These are phyloP conservation scores for Leccinum broughii DNA, from an alignment of 768 basidiomycete genomes.

Conservation along the genomic window DNA sequence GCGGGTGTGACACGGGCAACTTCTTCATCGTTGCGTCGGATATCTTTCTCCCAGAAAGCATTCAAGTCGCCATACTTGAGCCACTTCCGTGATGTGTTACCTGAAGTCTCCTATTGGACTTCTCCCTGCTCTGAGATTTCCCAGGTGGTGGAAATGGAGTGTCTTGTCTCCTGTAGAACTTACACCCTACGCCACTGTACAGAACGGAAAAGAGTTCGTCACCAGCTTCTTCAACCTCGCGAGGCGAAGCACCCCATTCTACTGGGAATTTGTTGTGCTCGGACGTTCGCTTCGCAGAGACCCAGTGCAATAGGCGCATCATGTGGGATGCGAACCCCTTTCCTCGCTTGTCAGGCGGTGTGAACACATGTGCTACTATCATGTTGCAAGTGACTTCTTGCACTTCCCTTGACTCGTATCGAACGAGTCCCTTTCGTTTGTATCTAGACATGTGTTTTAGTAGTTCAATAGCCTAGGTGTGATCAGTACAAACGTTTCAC, in stretches of 20 bases:
- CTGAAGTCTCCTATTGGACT: not conserved
- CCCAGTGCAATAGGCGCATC: conserved; percentile 65
- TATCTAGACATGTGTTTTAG: conserved; percentile 23
- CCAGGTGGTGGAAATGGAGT: conserved; percentile 41
- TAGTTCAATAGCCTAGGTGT: not conserved
- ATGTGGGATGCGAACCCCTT: conserved; percentile 60
- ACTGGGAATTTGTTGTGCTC: conserved; percentile 35
- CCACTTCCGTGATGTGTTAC: conserved; percentile 22
- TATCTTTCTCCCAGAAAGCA: conserved; percentile 43
- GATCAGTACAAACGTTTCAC: conserved; percentile 3
- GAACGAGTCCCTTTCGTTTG: conserved; percentile 30
- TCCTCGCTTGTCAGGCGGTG: conserved; percentile 45
- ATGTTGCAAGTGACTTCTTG: conserved; percentile 46
- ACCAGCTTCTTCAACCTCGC: conserved; percentile 31
- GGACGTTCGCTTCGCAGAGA: conserved; percentile 37
- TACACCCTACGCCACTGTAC: conserved; percentile 46
- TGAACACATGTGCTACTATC: conserved; percentile 57
- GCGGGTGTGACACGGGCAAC: conserved; percentile 2
- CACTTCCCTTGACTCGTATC: conserved; percentile 20
- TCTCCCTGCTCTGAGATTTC: conserved; percentile 21
- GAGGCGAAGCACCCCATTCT: conserved; percentile 44
- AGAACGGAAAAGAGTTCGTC: conserved; percentile 47
- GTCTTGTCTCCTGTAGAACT: conserved; percentile 22
- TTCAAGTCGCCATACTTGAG: conserved; percentile 38
- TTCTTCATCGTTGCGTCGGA: conserved; percentile 34